Conservation (phyloP, 2,329 filamentous ascomycete genomes). For the Sarocladium brachiariae region DNA sequence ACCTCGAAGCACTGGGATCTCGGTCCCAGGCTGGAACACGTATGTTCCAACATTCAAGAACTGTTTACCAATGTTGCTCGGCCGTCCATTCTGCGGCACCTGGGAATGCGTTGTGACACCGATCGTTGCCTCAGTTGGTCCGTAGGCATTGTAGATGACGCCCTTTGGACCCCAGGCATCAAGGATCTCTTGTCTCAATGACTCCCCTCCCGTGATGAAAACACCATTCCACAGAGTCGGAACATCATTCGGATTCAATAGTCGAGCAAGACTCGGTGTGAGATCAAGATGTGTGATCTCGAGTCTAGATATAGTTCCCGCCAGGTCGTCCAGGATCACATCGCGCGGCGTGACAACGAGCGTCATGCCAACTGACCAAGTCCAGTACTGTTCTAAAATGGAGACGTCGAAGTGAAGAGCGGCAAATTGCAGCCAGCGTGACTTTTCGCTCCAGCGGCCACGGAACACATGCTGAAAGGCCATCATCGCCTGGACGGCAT, state of each 20-base stretch:
- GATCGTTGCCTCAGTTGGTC: conserved; percentile 88
- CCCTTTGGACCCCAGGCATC: conserved; percentile 73
- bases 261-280: conserved; percentile 76
- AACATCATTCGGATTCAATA: conserved; percentile 73
- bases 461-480: conserved; percentile 75
- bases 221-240: conserved; percentile 74
- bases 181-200: conserved; percentile 81
- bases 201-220: conserved; percentile 89
- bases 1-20: conserved; percentile 66
- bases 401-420: conserved; percentile 94
- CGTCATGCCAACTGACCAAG: conserved; percentile 83
- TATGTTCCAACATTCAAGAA: conserved; percentile 85
- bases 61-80: conserved; percentile 80
- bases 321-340: conserved; percentile 76
- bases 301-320: conserved; percentile 62
- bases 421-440: conserved; percentile 87
- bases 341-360: conserved; percentile 78
- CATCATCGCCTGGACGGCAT: conserved; percentile 82
- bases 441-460: conserved; percentile 64
- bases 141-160: conserved; percentile 89
- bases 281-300: conserved; percentile 86
- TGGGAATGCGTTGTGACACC: conserved; percentile 85
- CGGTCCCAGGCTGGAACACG: conserved; percentile 64
- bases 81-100: conserved; percentile 68
- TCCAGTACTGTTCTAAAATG: conserved; percentile 91